phyloP scores from a whole-genome alignment of 306 rosid genomes.

The Astragalus glycyphyllos region DNA sequence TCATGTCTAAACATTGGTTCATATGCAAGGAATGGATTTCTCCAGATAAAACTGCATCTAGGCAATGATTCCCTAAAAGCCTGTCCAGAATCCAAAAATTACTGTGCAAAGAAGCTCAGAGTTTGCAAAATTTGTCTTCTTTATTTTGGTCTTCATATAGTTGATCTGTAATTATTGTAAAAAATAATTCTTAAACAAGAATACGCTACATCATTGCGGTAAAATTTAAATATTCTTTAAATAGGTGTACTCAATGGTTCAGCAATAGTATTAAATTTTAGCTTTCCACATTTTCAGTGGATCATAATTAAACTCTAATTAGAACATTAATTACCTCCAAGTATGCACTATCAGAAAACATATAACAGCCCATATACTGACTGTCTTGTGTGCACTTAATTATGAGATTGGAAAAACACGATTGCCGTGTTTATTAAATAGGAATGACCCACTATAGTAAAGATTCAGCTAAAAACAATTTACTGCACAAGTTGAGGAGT shows the following conservation, averaged over 20 bases:
- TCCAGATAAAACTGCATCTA: not conserved
- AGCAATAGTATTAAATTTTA: not conserved
- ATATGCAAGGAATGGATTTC: not conserved
- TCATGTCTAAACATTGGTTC: constrained; percentile 14
- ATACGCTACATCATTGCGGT: not conserved
- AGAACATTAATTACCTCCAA: not conserved
- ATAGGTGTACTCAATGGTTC: constrained; percentile 12
- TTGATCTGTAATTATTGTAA: not conserved
- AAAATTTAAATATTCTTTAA: constrained; percentile 11
- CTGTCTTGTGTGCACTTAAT: not conserved
- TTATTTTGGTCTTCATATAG: not conserved
- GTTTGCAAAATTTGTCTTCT: not conserved
- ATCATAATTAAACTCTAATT: not conserved
- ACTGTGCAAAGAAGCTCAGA: not conserved
- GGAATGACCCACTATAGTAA: not conserved
- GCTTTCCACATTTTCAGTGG: not conserved
- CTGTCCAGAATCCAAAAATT: not conserved
- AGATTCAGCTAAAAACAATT: no score
- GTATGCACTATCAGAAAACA: not conserved
- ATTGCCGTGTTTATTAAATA: constrained; percentile 3
- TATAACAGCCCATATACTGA: not conserved
- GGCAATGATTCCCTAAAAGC: not conserved
- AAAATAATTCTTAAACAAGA: not conserved
- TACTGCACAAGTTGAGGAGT: no score
- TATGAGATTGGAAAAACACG: not conserved